Base-by-base conservation (phyloP, 2,329 filamentous ascomycete species). In the Daldinia eschscholtzii region DNA sequence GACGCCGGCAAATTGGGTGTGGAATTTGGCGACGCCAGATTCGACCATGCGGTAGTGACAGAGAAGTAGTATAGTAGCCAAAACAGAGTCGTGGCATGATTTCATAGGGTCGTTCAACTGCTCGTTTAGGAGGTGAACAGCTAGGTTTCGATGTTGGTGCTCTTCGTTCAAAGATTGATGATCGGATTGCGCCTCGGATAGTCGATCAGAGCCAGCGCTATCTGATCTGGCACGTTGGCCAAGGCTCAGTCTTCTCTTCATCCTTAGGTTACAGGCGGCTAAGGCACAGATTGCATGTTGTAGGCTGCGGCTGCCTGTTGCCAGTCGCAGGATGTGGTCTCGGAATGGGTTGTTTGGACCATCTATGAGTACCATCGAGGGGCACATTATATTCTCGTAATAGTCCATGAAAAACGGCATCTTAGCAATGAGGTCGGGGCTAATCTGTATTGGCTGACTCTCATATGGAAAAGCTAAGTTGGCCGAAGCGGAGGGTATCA, bases 11-110 rank as follows among this genome's bases (percentile, higher is more conserved):
- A 98, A 94, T 78, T 98, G 95, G 0, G 93, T 96, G 73, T 94
- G 93, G 81, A 98, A 98, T 76, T 95, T 95, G 20, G 93, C 93
- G 73, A 98, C 91, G 2, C 95, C 95, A 0, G 93, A 96, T 80
- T 98, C 94, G 70, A 93, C 96, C 82, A 97, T 94, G 73, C 97
- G 92, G 79, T 97, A 97, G 68, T 98, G 90, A 78, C 94, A 97
- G 3, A 98, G 85, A 7, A 98, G 87, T 42, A 98, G 86, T 39
- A 98, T 89, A 3, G 93, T 97, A 2, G 93, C 94, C 33, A 98
- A 84, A 4, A 96, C 92, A 0, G 93, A 94, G 79, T 98, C 95
- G 73, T 96, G 91, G 61, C 91, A 90, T 4, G 93, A 92, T 74
- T 89, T 90, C 23, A 85, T 83, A 0, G 91, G 87, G 78, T 97